A percentile compares a stretch with the other conserved stretches of the same genome.
Evolutionary conservation across 305 asterid species (phyloP).

Genomic region (Andrographis paniculata): DNA sequence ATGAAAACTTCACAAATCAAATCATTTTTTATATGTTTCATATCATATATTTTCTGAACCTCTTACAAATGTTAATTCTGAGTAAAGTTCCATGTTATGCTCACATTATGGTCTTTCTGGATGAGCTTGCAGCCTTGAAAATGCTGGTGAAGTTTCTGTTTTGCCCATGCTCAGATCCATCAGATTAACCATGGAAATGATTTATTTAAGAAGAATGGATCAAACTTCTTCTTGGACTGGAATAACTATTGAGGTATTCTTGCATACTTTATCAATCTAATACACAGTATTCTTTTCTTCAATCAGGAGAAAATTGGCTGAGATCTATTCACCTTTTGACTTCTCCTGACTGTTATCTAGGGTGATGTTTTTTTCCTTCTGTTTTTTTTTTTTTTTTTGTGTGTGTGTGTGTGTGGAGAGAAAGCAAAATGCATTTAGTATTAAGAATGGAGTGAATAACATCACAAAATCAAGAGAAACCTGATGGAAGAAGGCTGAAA

Average conservation of each 20-base stretch:
- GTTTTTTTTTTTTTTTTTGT: conserved; percentile 1
- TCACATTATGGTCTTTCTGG: conserved; percentile 18
- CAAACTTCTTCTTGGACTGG: conserved; percentile 35
- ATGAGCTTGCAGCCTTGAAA: conserved; percentile 66
- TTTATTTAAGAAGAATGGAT: conserved; percentile 38
- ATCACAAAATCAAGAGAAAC: no score
- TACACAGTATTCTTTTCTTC: not conserved
- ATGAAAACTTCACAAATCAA: no score
- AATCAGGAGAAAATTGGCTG: not conserved
- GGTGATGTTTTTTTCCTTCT: not conserved
- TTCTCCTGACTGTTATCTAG: no score
- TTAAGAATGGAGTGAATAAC: no score
- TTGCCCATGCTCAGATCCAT: conserved; percentile 84
- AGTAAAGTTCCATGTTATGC: not conserved
- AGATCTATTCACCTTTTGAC: not conserved
- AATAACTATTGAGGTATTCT: conserved; percentile 47
- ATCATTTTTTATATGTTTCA: no score
- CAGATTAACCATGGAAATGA: conserved; percentile 57
- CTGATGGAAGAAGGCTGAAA: no score
- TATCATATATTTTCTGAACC: no score
- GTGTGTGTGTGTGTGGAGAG: no score
- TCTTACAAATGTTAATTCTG: no score
- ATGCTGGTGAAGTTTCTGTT: conserved; percentile 85
- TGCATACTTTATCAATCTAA: not conserved
- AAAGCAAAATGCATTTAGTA: no score